Percentiles rank a stretch among this genome's conserved stretches.
phyloP scores from a whole-genome alignment of 1,284 basidiomycete genomes.

The Amylostereum areolatum region DNA sequence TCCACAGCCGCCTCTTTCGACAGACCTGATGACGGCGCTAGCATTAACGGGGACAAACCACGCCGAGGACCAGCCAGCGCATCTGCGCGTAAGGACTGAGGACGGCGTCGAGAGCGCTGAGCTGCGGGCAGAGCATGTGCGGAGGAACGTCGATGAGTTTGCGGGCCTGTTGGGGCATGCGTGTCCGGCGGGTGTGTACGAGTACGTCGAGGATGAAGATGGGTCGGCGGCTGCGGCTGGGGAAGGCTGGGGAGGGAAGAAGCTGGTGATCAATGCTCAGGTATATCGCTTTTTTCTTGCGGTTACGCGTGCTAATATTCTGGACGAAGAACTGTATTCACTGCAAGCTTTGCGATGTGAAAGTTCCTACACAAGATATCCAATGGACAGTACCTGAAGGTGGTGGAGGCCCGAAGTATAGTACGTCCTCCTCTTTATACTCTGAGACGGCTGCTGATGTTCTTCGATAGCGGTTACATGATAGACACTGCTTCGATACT shows the following conservation, averaged over 20 bases:
- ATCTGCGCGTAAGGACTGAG: conserved; percentile 67
- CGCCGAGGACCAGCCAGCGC: conserved; percentile 91
- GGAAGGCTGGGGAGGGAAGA: conserved; percentile 72
- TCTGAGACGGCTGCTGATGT: too few species aligned
- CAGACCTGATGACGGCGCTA: conserved; percentile 90
- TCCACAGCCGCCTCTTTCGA: conserved; percentile 88
- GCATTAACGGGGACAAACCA: conserved; percentile 95
- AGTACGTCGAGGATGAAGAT: conserved; percentile 80
- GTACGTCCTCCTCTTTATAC: conserved; percentile 37
- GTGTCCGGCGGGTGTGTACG: conserved; percentile 96
- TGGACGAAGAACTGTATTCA: conserved; percentile 74
- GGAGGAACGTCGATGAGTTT: conserved; percentile 74
- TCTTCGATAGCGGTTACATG: too few species aligned
- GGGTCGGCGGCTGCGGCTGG: conserved; percentile 27
- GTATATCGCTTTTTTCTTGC: conserved; percentile 30
- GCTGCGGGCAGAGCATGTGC: conserved; percentile 62
- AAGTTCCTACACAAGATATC: conserved; percentile 90
- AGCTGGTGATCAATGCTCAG: conserved; percentile 95
- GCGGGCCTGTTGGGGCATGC: conserved; percentile 85
- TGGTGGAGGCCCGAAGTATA: conserved; percentile 90
- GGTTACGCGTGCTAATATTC: conserved; percentile 4
- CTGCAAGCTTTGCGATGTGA: conserved; percentile 93
- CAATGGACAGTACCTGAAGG: conserved; percentile 94
- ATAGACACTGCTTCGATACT: too few species aligned
- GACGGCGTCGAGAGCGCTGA: conserved; percentile 42